Percentiles rank a stretch among this genome's conserved stretches.
Evolutionary conservation across 805 yeast species (phyloP).

Genomic region (Wickerhamomyces rabaulensis): DNA sequence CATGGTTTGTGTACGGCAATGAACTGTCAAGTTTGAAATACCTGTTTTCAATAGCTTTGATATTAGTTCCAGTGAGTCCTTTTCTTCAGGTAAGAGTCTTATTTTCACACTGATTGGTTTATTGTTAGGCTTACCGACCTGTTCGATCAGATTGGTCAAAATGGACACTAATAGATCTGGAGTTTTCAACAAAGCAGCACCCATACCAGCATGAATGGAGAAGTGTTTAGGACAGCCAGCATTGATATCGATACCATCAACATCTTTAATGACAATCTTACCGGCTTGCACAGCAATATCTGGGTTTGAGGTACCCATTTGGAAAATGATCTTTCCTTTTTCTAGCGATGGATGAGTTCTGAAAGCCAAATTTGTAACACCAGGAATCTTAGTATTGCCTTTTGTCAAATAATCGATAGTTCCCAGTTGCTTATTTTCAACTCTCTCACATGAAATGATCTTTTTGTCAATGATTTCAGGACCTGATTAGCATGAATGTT

Average conservation of each 20-base stretch:
- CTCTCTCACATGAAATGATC: conserved; percentile 63
- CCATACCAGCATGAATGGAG: conserved; percentile 94
- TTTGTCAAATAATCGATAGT: conserved; percentile 56
- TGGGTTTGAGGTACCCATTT: conserved; percentile 84
- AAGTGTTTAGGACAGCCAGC: conserved; percentile 98
- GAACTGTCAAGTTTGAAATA: conserved; percentile 78
- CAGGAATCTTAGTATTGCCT: conserved; percentile 38
- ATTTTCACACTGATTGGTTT: conserved; percentile 92
- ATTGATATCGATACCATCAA: conserved; percentile 88
- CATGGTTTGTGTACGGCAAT: conserved; percentile 88
- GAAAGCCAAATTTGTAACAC: conserved; percentile 56
- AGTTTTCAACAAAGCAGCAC: conserved; percentile 81
- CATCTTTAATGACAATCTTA: conserved; percentile 71
- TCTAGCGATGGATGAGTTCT: conserved; percentile 67
- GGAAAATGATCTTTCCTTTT: conserved; percentile 69
- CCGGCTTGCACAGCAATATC: conserved; percentile 89
- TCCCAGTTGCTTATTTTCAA: conserved; percentile 46
- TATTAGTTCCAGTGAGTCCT: conserved; percentile 58
- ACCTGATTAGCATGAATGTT: conserved; percentile 18
- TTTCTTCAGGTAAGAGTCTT: conserved; percentile 61
- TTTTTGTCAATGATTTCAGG: conserved; percentile 93
- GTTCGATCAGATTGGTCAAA: conserved; percentile 57
- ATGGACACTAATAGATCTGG: conserved; percentile 78
- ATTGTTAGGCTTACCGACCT: conserved; percentile 71
- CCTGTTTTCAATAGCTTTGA: conserved; percentile 65